phyloP scores from a whole-genome alignment of 2,329 filamentous ascomycete genomes.

The Curvularia eragrostidis region DNA sequence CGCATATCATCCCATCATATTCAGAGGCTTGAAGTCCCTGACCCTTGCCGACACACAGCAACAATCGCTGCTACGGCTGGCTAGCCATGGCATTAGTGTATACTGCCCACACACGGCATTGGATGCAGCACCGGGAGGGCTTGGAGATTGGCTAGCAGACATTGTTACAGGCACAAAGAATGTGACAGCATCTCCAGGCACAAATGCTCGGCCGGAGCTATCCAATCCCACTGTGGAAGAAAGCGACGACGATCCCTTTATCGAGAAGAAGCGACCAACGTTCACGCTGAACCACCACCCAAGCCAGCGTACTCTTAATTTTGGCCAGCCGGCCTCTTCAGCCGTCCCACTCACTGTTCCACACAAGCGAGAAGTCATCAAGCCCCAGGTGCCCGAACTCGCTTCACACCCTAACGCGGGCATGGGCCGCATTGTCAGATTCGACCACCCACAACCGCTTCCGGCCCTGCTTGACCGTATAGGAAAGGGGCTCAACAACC shows the following conservation, averaged over 20 bases:
- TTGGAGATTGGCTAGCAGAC: slow-evolving; percentile 94
- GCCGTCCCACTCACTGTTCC: slow-evolving; percentile 25
- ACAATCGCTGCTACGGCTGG: slow-evolving; percentile 79
- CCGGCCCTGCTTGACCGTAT: slow-evolving; percentile 67
- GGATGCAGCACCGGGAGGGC: slow-evolving; percentile 81
- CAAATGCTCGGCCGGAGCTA: slow-evolving; percentile 16
- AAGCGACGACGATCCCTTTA: slow-evolving; percentile 46
- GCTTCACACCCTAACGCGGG: slow-evolving; percentile 59
- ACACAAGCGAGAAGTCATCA: slow-evolving; percentile 63
- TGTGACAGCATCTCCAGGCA: slow-evolving; percentile 6
- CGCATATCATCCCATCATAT: slow-evolving; percentile 97
- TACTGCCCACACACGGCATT: slow-evolving; percentile 96
- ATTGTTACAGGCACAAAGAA: slow-evolving; percentile 70
- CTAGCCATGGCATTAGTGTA: slow-evolving; percentile 87
- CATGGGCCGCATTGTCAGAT: slow-evolving; percentile 67
- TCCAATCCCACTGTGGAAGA: slow-evolving; percentile 20
- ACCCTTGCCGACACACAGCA: slow-evolving; percentile 87
- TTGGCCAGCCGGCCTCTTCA: slow-evolving; percentile 34
- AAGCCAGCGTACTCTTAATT: slow-evolving; percentile 51
- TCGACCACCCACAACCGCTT: slow-evolving; percentile 60
- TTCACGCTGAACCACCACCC: slow-evolving; percentile 58
- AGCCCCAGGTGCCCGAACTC: slow-evolving; percentile 53
- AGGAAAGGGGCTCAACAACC: slow-evolving; percentile 68
- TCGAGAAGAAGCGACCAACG: slow-evolving; percentile 49
- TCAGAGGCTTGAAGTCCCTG: slow-evolving; percentile 87